These are phyloP conservation scores for Emmonsiellopsis sp. DNA, from an alignment of 2,329 filamentous ascomycete genomes.

Conservation along the genomic window DNA sequence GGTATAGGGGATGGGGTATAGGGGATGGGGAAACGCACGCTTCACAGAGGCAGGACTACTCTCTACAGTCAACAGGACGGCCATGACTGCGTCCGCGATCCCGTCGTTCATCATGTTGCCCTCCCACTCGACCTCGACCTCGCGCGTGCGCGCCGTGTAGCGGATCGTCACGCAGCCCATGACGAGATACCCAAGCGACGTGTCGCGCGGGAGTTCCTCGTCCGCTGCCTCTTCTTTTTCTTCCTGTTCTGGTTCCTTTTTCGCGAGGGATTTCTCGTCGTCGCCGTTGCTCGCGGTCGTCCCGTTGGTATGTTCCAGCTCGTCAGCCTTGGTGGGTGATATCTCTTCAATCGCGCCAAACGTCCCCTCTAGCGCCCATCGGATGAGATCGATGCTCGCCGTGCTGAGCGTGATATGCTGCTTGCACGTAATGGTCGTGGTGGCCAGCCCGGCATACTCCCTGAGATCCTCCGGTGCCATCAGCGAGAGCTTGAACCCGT, in stretches of 20 bases:
- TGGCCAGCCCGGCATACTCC: slow-evolving; percentile 94
- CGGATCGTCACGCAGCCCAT: slow-evolving; percentile 89
- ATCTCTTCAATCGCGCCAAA: slow-evolving; percentile 71
- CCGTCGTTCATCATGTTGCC: slow-evolving; percentile 96
- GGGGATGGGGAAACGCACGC: too few relatives aligned
- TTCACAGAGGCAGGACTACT: slow-evolving; percentile 92
- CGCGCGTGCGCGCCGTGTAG: slow-evolving; percentile 60
- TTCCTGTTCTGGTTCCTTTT: slow-evolving; percentile 18
- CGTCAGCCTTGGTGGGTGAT: slow-evolving; percentile 16
- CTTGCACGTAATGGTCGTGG: slow-evolving; percentile 86
- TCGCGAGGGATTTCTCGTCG: slow-evolving; percentile 30
- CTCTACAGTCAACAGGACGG: slow-evolving; percentile 83
- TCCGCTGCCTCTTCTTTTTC: slow-evolving; percentile 37
- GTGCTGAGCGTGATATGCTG: slow-evolving; percentile 82
- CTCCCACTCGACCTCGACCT: slow-evolving; percentile 92
- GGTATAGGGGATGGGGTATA: too few relatives aligned
- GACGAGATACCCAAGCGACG: slow-evolving; percentile 48
- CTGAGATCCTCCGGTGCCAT: slow-evolving; percentile 95
- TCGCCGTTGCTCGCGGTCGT: slow-evolving; percentile 20
- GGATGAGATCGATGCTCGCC: slow-evolving; percentile 81
- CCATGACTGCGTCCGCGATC: slow-evolving; percentile 94
- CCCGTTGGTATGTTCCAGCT: slow-evolving; percentile 15
- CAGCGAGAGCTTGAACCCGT: slow-evolving; percentile 92
- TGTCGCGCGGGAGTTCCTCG: slow-evolving; percentile 34
- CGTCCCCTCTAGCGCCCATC: slow-evolving; percentile 88